These are phyloP conservation scores for Pseudopithomyces chartarum DNA, from an alignment of 2,329 filamentous ascomycete species.

Conservation along the genomic window DNA sequence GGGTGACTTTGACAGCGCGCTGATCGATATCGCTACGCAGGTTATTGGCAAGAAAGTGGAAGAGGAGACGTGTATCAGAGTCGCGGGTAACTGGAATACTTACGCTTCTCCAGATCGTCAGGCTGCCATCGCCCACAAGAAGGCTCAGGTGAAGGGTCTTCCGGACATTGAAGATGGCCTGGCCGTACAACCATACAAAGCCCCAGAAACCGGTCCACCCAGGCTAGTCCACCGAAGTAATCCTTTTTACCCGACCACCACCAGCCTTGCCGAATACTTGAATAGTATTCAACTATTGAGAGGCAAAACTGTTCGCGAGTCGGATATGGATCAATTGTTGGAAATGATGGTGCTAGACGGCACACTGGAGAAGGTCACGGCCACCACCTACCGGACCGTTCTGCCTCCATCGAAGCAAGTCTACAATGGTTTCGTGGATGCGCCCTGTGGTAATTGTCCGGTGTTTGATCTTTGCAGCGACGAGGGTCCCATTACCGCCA, in stretches of 20 bases:
- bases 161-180: constrained; percentile 42
- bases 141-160: constrained; percentile 38
- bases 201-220: constrained; percentile 25
- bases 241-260: constrained; percentile 77
- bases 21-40: constrained; percentile 77
- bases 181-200: constrained; percentile 28
- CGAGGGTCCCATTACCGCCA: constrained; percentile 86
- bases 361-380: constrained; percentile 69
- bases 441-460: constrained; percentile 88
- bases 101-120: constrained; percentile 43
- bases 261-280: constrained; percentile 76
- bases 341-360: constrained; percentile 90
- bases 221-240: constrained; percentile 64
- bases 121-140: constrained; percentile 41
- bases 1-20: constrained; percentile 83
- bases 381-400: constrained; percentile 56
- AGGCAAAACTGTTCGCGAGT: constrained; percentile 66
- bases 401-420: constrained; percentile 46
- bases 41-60: constrained; percentile 77
- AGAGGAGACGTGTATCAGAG: constrained; percentile 70
- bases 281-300: constrained; percentile 72
- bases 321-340: constrained; percentile 82
- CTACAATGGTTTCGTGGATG: constrained; percentile 82
- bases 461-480: constrained; percentile 93
- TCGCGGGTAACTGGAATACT: constrained; percentile 49